These are phyloP conservation scores for Nymphaea thermarum DNA, from an alignment of 164 flowering plant species.

Conservation along the genomic window DNA sequence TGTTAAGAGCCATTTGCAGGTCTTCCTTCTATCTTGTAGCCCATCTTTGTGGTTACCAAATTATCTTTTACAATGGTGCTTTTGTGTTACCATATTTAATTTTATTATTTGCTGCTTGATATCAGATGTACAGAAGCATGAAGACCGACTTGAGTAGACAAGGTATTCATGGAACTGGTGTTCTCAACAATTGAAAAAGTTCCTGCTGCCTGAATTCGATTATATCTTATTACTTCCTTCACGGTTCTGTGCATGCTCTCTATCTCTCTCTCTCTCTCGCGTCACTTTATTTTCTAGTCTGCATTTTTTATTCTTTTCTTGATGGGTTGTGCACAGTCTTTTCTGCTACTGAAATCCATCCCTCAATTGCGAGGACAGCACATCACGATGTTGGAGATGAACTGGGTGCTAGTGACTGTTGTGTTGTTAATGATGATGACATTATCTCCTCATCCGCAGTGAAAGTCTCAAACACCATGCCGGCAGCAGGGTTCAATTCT, in stretches of 20 bases:
- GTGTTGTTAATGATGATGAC: not conserved
- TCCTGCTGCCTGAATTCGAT: no score
- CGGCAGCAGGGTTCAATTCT: not conserved
- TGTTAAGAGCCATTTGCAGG: constrained; percentile 96
- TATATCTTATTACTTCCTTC: not conserved
- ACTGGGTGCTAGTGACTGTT: not conserved
- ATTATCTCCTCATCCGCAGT: not conserved
- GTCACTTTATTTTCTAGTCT: not conserved
- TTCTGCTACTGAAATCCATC: not conserved
- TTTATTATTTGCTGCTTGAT: constrained; percentile 1
- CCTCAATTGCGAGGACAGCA: not conserved
- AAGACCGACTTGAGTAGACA: constrained; percentile 33
- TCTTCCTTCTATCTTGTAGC: constrained; percentile 1
- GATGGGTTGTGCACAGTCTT: not conserved
- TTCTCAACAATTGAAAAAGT: no score
- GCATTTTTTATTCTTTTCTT: not conserved
- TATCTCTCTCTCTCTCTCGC: not conserved
- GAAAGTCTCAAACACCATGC: not conserved
- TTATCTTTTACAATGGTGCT: not conserved
- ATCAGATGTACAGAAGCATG: constrained; percentile 81
- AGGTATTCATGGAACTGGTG: constrained; percentile 19
- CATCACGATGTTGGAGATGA: not conserved
- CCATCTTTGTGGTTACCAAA: not conserved
- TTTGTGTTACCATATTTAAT: constrained; percentile 1
- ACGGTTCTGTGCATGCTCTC: not conserved